Evolutionary conservation across 129 eudicot genomes (phyloP).

Genomic region (Flaveria bidentis): DNA sequence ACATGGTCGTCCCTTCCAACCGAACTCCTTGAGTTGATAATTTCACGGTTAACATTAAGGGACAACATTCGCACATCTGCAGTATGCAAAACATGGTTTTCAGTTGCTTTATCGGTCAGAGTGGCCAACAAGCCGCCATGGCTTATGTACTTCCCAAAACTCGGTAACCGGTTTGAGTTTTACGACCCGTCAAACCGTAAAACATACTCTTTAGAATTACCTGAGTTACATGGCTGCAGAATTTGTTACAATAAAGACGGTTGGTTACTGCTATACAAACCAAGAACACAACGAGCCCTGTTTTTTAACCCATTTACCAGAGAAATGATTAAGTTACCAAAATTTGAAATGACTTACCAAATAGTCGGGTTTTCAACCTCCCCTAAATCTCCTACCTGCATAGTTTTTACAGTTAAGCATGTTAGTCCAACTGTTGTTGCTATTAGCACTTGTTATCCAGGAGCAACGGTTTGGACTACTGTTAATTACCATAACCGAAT

Average conservation of each 20-base stretch:
- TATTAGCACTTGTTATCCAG: constrained; percentile 80
- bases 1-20: constrained; percentile 61
- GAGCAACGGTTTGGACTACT: constrained; percentile 80
- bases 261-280: constrained; percentile 75
- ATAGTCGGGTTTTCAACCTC: constrained; percentile 73
- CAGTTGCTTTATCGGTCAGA: constrained; percentile 70
- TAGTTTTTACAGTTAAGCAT: constrained; percentile 76
- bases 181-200: constrained; percentile 70
- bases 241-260: constrained; percentile 78
- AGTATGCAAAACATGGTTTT: constrained; percentile 75
- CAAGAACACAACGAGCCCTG: constrained; percentile 56
- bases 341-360: constrained; percentile 68
- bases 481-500: constrained; percentile 77
- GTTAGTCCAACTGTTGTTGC: constrained; percentile 79
- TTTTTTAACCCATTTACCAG: constrained; percentile 75
- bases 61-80: constrained; percentile 81
- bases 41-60: constrained; percentile 52
- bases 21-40: constrained; percentile 61
- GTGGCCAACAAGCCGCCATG: constrained; percentile 76
- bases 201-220: constrained; percentile 67
- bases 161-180: constrained; percentile 66
- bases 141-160: constrained; percentile 87
- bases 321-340: constrained; percentile 71
- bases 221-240: constrained; percentile 73
- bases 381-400: constrained; percentile 63